Base-by-base conservation (phyloP, 2,329 filamentous ascomycete genomes). In the Ophiostoma himal-ulmi region DNA sequence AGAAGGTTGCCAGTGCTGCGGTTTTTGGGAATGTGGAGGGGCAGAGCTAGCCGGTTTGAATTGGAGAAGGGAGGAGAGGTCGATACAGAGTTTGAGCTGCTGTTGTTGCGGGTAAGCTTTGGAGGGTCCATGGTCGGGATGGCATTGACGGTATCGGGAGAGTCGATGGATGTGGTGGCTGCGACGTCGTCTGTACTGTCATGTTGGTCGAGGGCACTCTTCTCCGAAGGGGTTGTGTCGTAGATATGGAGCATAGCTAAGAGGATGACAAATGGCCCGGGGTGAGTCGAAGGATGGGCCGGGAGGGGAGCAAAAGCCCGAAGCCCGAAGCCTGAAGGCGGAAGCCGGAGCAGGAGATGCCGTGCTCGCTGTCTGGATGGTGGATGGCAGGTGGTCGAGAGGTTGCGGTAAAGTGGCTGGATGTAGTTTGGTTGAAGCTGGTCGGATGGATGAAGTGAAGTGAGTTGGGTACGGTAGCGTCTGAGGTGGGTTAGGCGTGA, bases 1-100 rank as follows among this genome's bases (percentile, higher is more conserved):
- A 82, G 79, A 72, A 89, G 82, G 76, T 89, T 89, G 69, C 86
- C 84, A n/a, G 87, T 89, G 77, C 87, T 89, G 75, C 85, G 83
- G 78, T 89, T 89, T 79, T 89, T 89, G 71, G 87, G 86, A 70
- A 89, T 80, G 72, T 83, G 82, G 71, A 86, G 77, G 66, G 82
- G 78, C 60, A 82, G 79, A 70, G 80, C 76, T 72, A 84, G 80
- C 76, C 82, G 82, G 75, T 77, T 80, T 73, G 82, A 80, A 75
- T 77, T 80, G 73, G 82, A 80, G 71, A 76, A 41, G 62, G 36
- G 48, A 20, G 17, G 68, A 17, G 65, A 44, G 17, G 65, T 22
- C 39, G 65, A 41, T 22, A 44, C 7, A 14, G 65, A 26, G 39
- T 41, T 48, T 26, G 39, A 67, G 37, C 39, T 48, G 39, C 65